Base-by-base conservation (phyloP, 2,329 filamentous ascomycete species). In the Fusarium nisikadoi region DNA sequence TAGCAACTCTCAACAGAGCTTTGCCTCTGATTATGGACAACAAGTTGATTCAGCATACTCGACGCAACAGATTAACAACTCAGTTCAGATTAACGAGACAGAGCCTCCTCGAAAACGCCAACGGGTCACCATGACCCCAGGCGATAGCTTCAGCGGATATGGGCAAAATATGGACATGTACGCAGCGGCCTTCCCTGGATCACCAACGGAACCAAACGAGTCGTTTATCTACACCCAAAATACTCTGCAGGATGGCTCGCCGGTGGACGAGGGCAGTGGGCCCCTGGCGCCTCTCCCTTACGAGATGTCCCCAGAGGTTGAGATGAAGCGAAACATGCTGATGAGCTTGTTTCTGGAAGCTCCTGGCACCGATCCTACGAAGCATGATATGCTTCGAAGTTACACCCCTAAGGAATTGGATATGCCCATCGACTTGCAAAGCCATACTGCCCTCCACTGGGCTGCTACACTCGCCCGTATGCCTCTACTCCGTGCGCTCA, bases 381-480 rank as follows among this genome's bases (percentile, higher is more conserved):
- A 92, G 62, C 92, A 95, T 76, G 92, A 94, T 16, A 92, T 93
- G 42, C 89, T 99, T 42, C 86, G 91, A 52, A 91, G 90, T 14
- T 87, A 98, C 62, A 92, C 90, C 3, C 90, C 93, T 1, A 85
- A 91, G 42, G 95, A 99, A 74, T 88, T 98, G 27, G 96, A 99
- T 78, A 92, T 96, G 80, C 95, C 96, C 4, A 94, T 99, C 63
- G 96, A 99, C 78, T 88, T 92, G 31, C 94, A 94, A 65, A 91
- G 91, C 39, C 94, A 98, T 78, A 98, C 94, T 23, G 95, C 95
- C 6, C 85, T 99, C 43, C 95, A 98, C 79, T 99, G 96, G 96
- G 96, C 96, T 5, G 94, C 96, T 9, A 98, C 96, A 8, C 86
- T 99, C 50, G 94, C 94, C 6, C 92, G 95, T 20, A 92, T 97